These are phyloP conservation scores for Sarocladium strictum DNA, from an alignment of 2,329 filamentous ascomycete species.

Conservation along the genomic window DNA sequence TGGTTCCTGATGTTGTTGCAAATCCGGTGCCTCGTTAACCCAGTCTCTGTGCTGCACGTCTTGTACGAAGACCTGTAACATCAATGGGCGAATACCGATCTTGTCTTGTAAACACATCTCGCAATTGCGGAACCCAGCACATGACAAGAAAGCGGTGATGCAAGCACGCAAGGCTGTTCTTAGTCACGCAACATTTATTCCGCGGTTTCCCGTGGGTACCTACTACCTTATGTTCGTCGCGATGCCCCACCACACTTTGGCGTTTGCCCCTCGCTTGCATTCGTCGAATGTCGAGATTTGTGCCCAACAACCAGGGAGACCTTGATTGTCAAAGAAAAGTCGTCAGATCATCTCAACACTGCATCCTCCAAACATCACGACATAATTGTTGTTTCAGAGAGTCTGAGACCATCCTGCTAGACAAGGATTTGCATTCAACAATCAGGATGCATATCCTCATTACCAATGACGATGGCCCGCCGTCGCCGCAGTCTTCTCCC, in stretches of 20 bases:
- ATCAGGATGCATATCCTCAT: conserved; percentile 56
- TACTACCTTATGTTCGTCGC: neutral
- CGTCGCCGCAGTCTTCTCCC: conserved; percentile 70
- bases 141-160: no score
- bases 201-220: neutral
- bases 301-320: conserved; percentile 8
- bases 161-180: neutral
- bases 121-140: no score
- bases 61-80: no score
- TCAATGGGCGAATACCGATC: no score
- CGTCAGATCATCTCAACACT: no score
- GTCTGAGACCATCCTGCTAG: neutral
- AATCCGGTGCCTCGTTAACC: no score
- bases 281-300: conserved; percentile 1
- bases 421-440: neutral
- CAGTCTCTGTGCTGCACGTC: no score
- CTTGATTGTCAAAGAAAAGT: no score
- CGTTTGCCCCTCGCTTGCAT: conserved; percentile 6
- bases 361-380: neutral
- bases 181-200: neutral
- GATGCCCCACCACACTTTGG: conserved; percentile 8
- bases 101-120: no score
- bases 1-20: no score
- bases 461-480: conserved; percentile 77
- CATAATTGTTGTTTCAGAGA: neutral